Evolutionary conservation across 1,284 basidiomycete genomes (phyloP).

Genomic region (Jaminaea rosea): DNA sequence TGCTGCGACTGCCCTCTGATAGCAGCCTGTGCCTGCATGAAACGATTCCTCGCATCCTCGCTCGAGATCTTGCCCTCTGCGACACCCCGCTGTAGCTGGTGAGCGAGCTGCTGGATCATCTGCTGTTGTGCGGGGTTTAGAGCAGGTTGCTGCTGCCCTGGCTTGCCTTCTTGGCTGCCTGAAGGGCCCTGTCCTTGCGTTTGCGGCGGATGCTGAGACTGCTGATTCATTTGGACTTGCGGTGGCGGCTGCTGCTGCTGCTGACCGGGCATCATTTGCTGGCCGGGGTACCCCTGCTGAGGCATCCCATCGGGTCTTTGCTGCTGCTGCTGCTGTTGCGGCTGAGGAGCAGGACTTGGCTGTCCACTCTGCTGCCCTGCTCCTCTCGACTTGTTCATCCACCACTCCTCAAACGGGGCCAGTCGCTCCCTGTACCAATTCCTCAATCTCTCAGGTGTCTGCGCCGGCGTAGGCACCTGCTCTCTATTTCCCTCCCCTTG

Average conservation of each 20-base stretch:
- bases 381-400: slow-evolving; percentile 15
- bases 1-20: slow-evolving; percentile 1
- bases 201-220: slow-evolving; percentile 8
- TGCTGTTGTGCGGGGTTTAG: slow-evolving; percentile 4
- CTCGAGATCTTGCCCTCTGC: neutral
- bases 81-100: slow-evolving; percentile 1
- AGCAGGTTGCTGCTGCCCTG: slow-evolving; percentile 2
- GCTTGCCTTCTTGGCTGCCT: no score
- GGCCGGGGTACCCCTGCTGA: slow-evolving; percentile 4
- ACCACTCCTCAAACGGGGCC: slow-evolving; percentile 34
- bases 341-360: slow-evolving; percentile 2
- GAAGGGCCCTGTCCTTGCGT: neutral
- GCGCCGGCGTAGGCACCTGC: slow-evolving; percentile 19
- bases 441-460: slow-evolving; percentile 35
- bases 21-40: slow-evolving; percentile 4
- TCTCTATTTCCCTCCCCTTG: slow-evolving; percentile 2
- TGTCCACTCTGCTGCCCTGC: no score
- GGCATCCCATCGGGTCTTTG: slow-evolving; percentile 1
- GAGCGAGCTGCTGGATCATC: neutral
- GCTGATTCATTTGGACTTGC: slow-evolving; percentile 7
- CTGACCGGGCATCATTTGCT: slow-evolving; percentile 1
- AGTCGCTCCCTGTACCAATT: slow-evolving; percentile 33
- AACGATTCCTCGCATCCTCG: neutral
- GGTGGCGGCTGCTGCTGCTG: neutral
- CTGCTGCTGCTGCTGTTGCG: slow-evolving; percentile 15